Base-by-base conservation (phyloP, 129 eudicot species). In the Chrysanthemum lavandulifolium region DNA sequence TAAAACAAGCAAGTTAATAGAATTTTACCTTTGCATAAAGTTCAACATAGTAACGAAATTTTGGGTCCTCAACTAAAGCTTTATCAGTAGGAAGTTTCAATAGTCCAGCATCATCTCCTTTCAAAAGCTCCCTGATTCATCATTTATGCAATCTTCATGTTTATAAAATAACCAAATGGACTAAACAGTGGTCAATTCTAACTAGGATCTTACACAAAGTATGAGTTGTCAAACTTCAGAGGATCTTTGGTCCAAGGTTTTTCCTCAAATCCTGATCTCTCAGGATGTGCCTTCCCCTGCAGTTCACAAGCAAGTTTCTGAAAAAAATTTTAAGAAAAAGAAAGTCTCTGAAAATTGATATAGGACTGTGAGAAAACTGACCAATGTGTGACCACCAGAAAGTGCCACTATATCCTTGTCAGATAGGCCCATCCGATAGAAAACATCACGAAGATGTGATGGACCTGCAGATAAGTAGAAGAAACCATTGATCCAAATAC, bases 311-410 rank as follows among this genome's bases (percentile, higher is more conserved):
- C 13, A n/a, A 69, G 57, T 19, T 19, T 19, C 21, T 19, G 21
- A 19, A 19, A 19, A 19, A 19, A 19, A 19, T 0, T 19, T 19
- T 19, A 19, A 19, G 14, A 25, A 55, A 14, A 3, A 45, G 9
- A 33, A 2, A 27, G 9, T 15, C 10, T 68, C 25, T 36, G 45
- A 65, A 18, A n/a, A 29, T 31, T 25, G 9, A 51, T 61, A 18
- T 19, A 54, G 11, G 13, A 12, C 2, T 69, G 6, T 71, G 33
- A 6, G 19, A 14, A 33, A 74, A 57, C 74, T 51, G 73, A 95
- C 99, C 94, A 95, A 76, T 40, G 99, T 95, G 77, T 95, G 99
- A 23, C 84, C 99, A 27, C 99, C 99, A 6, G 99, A 90, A 59
- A 95, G 88, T 70, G 97, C 97, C 10, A 95, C 99, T 65, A 95